Evolutionary conservation across 1,139 yeast genomes (phyloP), one percentile per base, ranked within the genome.

Genomic region (Debaryomyces subglobosus): DNA sequence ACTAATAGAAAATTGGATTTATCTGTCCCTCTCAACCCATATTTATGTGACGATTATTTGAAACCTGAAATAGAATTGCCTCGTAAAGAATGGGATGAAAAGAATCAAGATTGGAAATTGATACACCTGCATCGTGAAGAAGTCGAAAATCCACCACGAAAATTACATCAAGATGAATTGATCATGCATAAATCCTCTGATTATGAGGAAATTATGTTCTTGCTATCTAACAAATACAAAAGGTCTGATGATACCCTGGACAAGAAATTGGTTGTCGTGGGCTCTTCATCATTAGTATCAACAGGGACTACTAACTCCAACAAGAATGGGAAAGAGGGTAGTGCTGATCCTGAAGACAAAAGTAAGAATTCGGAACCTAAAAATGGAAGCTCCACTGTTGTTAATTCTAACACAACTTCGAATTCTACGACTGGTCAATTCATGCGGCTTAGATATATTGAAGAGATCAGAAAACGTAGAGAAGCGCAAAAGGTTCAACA

Each of bases 191-290:
- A 88, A 59, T 86, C 89, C 33, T 84, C 92, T 2, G 96, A 91
- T 55, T 91, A 89, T 67, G 98, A 94, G 67, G 96, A 89, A 63
- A 76, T 91, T 62, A 92, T 94, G 98, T 68, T 75, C 49, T 65
- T 76, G 44, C 64, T 76, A 44, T 73, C 79, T 2, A 72, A 69
- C 56, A 75, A 72, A 52, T 69, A 71, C 56, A 72, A 67, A 51
- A 64, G 67, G 44, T 58, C 68, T 10, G 79, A 75, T 45, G 77
- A 74, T 47, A 56, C 68, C 4, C 64, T 64, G 43, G 78, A 71
- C 32, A 71, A 71, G 49, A 70, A 69, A 45, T 68, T 75, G 59
- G 72, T 75, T 39, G 71, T 72, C 18, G 78, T 74, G 12, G 78
- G 74, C 3, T 66, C 75, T 1, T 55, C 69, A 0, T 49, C 62